phyloP scores from a whole-genome alignment of 805 yeast species.

The Blastobotrys terrestris region DNA sequence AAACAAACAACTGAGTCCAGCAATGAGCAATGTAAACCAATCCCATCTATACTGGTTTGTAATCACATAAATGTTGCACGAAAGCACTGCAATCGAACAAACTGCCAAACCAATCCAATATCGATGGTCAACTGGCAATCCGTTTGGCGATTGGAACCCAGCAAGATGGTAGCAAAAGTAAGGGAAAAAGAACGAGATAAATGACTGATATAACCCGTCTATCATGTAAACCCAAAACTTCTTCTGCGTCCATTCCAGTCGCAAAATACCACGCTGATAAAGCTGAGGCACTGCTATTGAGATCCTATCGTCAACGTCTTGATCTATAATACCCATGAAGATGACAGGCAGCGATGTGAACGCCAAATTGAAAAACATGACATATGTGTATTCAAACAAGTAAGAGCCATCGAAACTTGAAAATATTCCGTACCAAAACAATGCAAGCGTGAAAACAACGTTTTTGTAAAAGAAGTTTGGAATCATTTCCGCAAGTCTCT shows the following conservation, averaged over 20 bases:
- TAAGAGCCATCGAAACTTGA: conserved; percentile 70
- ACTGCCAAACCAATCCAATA: conserved; percentile 66
- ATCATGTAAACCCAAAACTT: conserved; percentile 60
- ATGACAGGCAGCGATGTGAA: conserved; percentile 79
- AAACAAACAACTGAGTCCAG: conserved; percentile 48
- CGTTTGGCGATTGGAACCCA: conserved; percentile 36
- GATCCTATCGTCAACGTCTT: conserved; percentile 64
- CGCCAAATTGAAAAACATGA: conserved; percentile 76
- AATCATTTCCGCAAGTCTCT: conserved; percentile 69
- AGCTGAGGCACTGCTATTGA: conserved; percentile 66
- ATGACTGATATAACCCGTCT: conserved; percentile 74
- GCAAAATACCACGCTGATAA: conserved; percentile 60
- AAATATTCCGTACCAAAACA: conserved; percentile 74
- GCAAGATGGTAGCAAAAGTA: conserved; percentile 50
- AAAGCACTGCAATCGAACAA: conserved; percentile 53
- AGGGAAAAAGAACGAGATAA: conserved; percentile 62
- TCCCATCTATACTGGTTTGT: conserved; percentile 75
- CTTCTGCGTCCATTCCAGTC: conserved; percentile 55
- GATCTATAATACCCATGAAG: conserved; percentile 67
- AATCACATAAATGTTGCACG: conserved; percentile 61
- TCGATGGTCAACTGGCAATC: conserved; percentile 55
- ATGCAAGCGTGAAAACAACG: conserved; percentile 63
- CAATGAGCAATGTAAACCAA: conserved; percentile 52
- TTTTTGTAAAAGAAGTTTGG: conserved; percentile 79
- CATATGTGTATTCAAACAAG: conserved; percentile 68